Conservation (phyloP, 768 basidiomycete genomes). For the Lactifluus volemus region DNA sequence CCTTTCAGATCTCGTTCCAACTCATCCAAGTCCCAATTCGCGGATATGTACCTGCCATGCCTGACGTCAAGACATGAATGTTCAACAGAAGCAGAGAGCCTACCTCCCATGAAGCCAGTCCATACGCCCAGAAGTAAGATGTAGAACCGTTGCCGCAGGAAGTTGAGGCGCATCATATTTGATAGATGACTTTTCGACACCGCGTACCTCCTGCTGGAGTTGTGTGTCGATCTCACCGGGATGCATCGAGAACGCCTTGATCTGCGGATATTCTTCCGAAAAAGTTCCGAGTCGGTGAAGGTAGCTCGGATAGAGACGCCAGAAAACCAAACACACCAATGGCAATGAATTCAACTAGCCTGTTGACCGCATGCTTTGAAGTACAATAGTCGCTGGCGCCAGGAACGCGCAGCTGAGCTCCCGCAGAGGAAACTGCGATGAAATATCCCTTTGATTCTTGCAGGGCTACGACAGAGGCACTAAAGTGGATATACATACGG, state of each 20-base stretch:
- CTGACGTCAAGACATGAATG: too few relatives aligned
- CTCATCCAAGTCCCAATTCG: too few relatives aligned
- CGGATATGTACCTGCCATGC: too few relatives aligned
- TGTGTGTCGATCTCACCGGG: slow-evolving; percentile 5
- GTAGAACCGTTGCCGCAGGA: too few relatives aligned
- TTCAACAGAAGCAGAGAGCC: too few relatives aligned
- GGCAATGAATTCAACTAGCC: slow-evolving; percentile 7
- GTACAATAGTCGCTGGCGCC: neutral
- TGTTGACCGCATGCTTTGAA: slow-evolving; percentile 5
- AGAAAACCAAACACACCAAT: neutral
- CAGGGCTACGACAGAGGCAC: neutral
- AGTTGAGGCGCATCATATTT: too few relatives aligned
- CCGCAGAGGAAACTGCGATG: neutral
- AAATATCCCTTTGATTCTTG: slow-evolving; percentile 1
- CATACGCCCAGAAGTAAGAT: too few relatives aligned
- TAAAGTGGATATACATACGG: neutral
- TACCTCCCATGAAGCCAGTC: too few relatives aligned
- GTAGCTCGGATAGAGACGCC: neutral
- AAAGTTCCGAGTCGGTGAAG: neutral
- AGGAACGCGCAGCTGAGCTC: neutral
- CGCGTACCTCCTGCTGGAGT: too few relatives aligned
- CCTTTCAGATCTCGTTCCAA: too few relatives aligned
- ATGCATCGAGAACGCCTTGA: slow-evolving; percentile 8
- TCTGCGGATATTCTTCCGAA: slow-evolving; percentile 1
- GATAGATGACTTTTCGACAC: too few relatives aligned